A percentile compares a stretch with the other conserved stretches of the same genome.
Evolutionary conservation across 106 monocot species (phyloP).

Genomic region (Allium cepa): DNA sequence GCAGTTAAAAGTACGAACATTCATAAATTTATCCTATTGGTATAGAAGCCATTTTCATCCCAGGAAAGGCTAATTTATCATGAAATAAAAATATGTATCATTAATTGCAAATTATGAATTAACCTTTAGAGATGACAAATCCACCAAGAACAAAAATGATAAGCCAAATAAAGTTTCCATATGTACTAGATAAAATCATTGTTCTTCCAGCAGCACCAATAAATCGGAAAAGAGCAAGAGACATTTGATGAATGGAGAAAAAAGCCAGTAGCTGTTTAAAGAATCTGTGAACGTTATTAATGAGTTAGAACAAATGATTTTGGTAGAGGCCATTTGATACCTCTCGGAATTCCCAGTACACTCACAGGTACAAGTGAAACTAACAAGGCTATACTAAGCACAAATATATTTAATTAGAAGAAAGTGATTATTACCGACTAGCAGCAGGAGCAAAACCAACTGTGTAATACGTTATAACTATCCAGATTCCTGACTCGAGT

Average conservation of each 20-base stretch:
- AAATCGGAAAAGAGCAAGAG: slow-evolving; percentile 55
- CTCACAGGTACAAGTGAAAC: no score
- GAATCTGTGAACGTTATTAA: slow-evolving; percentile 42
- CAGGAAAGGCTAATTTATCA: no score
- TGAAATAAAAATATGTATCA: no score
- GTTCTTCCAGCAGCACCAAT: slow-evolving; percentile 56
- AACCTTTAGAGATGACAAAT: slow-evolving; percentile 76
- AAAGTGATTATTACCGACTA: slow-evolving; percentile 25
- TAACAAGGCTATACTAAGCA: no score
- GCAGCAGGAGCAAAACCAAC: slow-evolving; percentile 64
- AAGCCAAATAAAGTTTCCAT: slow-evolving; percentile 50
- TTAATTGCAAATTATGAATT: not conserved
- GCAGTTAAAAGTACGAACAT: no score
- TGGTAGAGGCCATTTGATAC: no score
- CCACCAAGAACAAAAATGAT: slow-evolving; percentile 69
- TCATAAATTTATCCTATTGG: no score
- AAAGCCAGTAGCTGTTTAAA: slow-evolving; percentile 60
- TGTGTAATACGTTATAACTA: slow-evolving; percentile 52
- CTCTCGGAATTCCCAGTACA: no score
- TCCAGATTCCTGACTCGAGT: slow-evolving; percentile 53
- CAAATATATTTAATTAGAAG: no score
- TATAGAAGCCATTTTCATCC: no score
- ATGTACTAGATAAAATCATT: slow-evolving; percentile 53
- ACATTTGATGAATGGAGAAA: slow-evolving; percentile 46
- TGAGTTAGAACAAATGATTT: not conserved